phyloP scores from a whole-genome alignment of 805 yeast species.

The Myxozyma geophila region DNA sequence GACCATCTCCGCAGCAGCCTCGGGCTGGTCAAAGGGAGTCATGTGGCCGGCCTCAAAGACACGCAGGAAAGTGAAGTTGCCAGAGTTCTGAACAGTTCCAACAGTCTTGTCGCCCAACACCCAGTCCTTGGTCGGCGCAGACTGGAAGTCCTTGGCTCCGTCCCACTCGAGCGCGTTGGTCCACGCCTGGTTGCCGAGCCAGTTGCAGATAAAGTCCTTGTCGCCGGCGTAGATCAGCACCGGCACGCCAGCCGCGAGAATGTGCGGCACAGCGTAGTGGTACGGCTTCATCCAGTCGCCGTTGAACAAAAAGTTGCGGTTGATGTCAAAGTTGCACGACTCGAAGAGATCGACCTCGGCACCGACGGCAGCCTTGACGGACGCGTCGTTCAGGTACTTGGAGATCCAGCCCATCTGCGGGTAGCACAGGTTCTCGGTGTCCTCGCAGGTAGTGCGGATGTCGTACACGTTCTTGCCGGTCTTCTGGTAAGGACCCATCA shows the following conservation, averaged over 20 bases:
- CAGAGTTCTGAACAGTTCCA: constrained; percentile 77
- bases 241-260: constrained; percentile 75
- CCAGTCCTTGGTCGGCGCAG: constrained; percentile 47
- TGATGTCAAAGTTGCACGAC: constrained; percentile 78
- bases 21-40: constrained; percentile 93
- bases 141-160: constrained; percentile 58
- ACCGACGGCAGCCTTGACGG: constrained; percentile 81
- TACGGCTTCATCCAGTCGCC: constrained; percentile 96
- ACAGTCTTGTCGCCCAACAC: constrained; percentile 53
- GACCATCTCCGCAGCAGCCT: constrained; percentile 74
- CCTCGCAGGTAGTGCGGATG: constrained; percentile 79
- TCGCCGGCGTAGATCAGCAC: constrained; percentile 93
- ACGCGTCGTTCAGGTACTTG: constrained; percentile 73
- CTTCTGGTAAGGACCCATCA: constrained; percentile 77
- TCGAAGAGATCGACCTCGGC: constrained; percentile 82
- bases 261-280: constrained; percentile 63
- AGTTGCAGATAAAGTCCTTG: constrained; percentile 93
- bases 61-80: constrained; percentile 78
- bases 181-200: constrained; percentile 95
- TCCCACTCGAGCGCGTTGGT: constrained; percentile 73
- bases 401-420: constrained; percentile 76
- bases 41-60: constrained; percentile 92
- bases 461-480: constrained; percentile 94
- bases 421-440: constrained; percentile 72
- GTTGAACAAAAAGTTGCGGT: constrained; percentile 76